These are phyloP conservation scores for Tulasnella calospora DNA, from an alignment of 768 basidiomycete genomes.

Conservation along the genomic window DNA sequence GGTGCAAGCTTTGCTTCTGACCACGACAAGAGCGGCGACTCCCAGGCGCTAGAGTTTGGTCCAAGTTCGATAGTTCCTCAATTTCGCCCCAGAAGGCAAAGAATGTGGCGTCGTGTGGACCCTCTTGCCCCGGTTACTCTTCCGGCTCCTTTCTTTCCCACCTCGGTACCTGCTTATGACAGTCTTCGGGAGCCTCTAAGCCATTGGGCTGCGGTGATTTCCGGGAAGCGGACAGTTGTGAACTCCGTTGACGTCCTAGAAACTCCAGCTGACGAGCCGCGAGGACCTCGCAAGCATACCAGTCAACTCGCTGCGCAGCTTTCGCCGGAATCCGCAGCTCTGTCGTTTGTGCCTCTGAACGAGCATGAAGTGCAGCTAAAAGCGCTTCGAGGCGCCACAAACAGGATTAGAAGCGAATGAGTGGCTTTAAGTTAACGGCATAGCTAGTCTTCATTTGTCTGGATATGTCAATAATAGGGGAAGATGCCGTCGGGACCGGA, in stretches of 20 bases:
- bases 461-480: background rate
- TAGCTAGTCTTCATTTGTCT: background rate
- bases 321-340: background rate
- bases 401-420: background rate
- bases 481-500: constrained; percentile 1
- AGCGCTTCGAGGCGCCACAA: background rate
- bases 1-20: background rate
- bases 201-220: background rate
- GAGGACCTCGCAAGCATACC: background rate
- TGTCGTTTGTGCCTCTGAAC: constrained; percentile 5
- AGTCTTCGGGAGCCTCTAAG: background rate
- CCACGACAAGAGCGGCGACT: background rate
- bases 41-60: background rate
- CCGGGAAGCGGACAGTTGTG: background rate
- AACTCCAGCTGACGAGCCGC: background rate
- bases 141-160: background rate
- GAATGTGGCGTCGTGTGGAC: background rate
- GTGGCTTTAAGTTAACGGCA: background rate
- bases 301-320: background rate
- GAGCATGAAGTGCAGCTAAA: background rate
- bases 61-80: background rate
- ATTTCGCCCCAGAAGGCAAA: background rate
- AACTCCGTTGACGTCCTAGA: background rate
- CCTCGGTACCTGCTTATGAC: background rate
- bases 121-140: background rate